Conservation (phyloP, 2,329 filamentous ascomycete species). For the Xylariaceae sp. region DNA sequence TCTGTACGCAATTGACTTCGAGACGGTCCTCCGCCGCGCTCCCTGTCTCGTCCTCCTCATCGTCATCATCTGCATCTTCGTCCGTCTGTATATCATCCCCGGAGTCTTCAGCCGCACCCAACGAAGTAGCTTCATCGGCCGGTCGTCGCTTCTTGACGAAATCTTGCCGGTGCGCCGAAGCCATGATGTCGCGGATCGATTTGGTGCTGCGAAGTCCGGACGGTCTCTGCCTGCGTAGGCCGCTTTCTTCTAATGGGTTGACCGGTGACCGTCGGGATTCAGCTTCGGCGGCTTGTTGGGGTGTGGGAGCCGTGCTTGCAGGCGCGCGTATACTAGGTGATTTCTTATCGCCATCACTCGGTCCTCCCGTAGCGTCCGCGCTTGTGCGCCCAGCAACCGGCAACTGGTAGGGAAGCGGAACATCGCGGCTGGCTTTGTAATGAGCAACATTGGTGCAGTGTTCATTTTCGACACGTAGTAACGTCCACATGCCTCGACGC, state of each 20-base stretch:
- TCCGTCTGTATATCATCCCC: slow-evolving; percentile 35
- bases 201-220: slow-evolving; percentile 25
- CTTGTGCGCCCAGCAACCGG: slow-evolving; percentile 42
- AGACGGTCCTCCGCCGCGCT: slow-evolving; percentile 26
- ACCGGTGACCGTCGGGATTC: slow-evolving; percentile 11
- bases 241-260: slow-evolving; percentile 21
- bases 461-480: slow-evolving; percentile 96
- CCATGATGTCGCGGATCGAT: slow-evolving; percentile 61
- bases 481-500: slow-evolving; percentile 84
- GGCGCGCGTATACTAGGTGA: slow-evolving; percentile 14
- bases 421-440: slow-evolving; percentile 84
- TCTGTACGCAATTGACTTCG: slow-evolving; percentile 20
- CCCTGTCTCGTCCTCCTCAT: slow-evolving; percentile 24
- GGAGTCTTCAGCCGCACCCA: slow-evolving; percentile 25
- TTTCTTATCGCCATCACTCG: slow-evolving; percentile 10
- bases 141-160: slow-evolving; percentile 74
- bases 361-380: slow-evolving; percentile 27
- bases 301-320: slow-evolving; percentile 9
- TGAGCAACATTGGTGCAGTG: slow-evolving; percentile 89
- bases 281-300: slow-evolving; percentile 6
- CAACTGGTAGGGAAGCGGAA: slow-evolving; percentile 73
- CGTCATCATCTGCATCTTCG: slow-evolving; percentile 31
- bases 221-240: slow-evolving; percentile 20
- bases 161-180: slow-evolving; percentile 82
- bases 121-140: slow-evolving; percentile 35